A percentile compares a stretch with the other conserved stretches of the same genome.
Conservation (phyloP, 495 filamentous ascomycete genomes). For the Penicillium bialowiezense region DNA sequence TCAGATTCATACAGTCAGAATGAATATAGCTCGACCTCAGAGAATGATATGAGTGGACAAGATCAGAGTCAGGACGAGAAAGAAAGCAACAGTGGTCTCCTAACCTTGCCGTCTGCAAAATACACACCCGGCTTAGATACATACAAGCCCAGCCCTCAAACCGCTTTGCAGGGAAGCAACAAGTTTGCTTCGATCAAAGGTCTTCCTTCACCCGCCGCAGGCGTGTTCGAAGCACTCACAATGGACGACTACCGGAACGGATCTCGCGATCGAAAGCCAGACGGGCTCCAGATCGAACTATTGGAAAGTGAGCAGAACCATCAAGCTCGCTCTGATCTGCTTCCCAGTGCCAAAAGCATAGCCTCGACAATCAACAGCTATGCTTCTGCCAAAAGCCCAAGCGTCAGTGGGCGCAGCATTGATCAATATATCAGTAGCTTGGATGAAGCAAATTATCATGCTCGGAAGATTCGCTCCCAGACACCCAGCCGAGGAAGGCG, state of each 20-base stretch:
- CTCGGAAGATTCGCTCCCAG: conserved; percentile 52
- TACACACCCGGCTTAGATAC: conserved; percentile 46
- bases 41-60: conserved; percentile 34
- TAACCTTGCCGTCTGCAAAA: conserved; percentile 47
- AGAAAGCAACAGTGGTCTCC: conserved; percentile 22
- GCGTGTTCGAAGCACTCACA: conserved; percentile 55
- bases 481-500: conserved; percentile 57
- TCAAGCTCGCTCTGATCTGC: conserved; percentile 21
- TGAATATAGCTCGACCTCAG: conserved; percentile 47
- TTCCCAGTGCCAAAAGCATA: conserved; percentile 45
- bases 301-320: conserved; percentile 50
- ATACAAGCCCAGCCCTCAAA: conserved; percentile 47
- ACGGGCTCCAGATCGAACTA: conserved; percentile 73
- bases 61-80: conserved; percentile 33
- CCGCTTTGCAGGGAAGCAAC: conserved; percentile 48
- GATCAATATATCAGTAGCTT: conserved; percentile 88
- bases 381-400: conserved; percentile 48
- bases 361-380: conserved; percentile 48
- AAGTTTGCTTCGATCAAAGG: conserved; percentile 44
- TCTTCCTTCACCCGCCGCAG: conserved; percentile 57
- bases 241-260: conserved; percentile 61
- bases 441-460: conserved; percentile 67
- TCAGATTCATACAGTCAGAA: conserved; percentile 38
- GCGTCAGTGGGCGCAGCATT: conserved; percentile 61
- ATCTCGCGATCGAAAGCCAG: conserved; percentile 77